Evolutionary conservation across 2,329 filamentous ascomycete species (phyloP).

Genomic region (Fusarium penzigii): DNA sequence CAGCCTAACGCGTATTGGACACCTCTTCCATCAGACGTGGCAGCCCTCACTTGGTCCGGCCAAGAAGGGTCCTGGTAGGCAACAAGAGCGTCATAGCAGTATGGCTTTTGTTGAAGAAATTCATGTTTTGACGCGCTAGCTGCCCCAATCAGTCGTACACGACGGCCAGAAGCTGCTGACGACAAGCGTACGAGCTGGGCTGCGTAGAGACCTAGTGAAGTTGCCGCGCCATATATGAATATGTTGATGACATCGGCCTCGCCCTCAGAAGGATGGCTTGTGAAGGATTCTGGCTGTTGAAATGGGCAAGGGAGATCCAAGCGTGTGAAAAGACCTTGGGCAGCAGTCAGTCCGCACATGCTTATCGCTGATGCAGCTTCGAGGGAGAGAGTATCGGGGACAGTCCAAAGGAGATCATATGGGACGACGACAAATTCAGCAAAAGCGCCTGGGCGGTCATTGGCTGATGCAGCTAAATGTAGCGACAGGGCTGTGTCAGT

Average conservation of each 20-base stretch:
- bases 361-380: conserved; percentile 42
- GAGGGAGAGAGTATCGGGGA: conserved; percentile 33
- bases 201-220: conserved; percentile 35
- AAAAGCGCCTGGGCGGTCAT: conserved; percentile 46
- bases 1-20: conserved; percentile 41
- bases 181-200: conserved; percentile 30
- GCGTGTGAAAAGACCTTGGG: conserved; percentile 41
- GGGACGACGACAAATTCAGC: conserved; percentile 40
- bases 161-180: conserved; percentile 4
- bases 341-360: conserved; percentile 44
- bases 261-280: rapidly evolving
- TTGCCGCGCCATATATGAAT: conserved; percentile 37
- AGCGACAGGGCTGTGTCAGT: neutral
- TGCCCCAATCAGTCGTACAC: conserved; percentile 30
- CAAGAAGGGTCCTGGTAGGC: conserved; percentile 40
- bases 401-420: conserved; percentile 40
- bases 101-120: conserved; percentile 34
- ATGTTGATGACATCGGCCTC: conserved; percentile 7
- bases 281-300: rapidly evolving
- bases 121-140: conserved; percentile 29
- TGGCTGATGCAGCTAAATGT: conserved; percentile 37
- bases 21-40: conserved; percentile 23
- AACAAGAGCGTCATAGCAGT: conserved; percentile 39
- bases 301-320: conserved; percentile 40
- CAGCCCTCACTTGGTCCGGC: conserved; percentile 30